Percentiles rank a stretch among this genome's conserved stretches.
These are phyloP conservation scores for Citrus reticulata DNA, from an alignment of 345 rosid genomes.

Conservation along the genomic window DNA sequence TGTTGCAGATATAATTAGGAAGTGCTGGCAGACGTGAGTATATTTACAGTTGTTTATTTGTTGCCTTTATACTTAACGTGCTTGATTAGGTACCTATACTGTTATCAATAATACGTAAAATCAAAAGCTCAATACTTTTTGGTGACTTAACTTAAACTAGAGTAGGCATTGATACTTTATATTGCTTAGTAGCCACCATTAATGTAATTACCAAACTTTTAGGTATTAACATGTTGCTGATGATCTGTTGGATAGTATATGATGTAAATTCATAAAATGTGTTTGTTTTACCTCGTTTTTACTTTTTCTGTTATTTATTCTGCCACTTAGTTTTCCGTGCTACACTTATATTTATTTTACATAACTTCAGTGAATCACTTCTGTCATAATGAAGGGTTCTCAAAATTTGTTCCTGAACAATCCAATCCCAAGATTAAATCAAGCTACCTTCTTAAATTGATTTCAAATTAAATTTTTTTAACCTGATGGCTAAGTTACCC, in stretches of 20 bases:
- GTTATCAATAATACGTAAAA: neutral
- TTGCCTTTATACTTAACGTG: neutral
- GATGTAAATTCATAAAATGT: neutral
- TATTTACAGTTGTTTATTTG: conserved; percentile 1
- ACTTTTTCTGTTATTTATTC: neutral
- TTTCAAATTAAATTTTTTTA: neutral
- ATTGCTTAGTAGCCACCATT: neutral
- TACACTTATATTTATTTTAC: neutral
- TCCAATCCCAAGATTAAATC: neutral
- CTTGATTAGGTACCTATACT: neutral
- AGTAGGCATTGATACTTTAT: neutral
- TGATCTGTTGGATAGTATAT: neutral
- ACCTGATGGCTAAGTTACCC: neutral
- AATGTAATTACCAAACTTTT: neutral
- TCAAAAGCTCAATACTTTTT: neutral
- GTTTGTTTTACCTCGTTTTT: neutral
- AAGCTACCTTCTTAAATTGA: neutral
- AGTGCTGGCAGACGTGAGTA: conserved; percentile 95
- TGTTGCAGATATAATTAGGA: conserved; percentile 67
- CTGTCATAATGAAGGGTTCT: neutral
- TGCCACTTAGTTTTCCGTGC: neutral
- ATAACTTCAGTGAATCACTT: neutral
- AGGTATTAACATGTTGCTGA: neutral
- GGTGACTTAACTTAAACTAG: neutral
- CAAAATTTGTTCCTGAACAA: neutral